Percentiles rank a stretch among this genome's conserved stretches.
Conservation (phyloP, 228 moss, liverwort and hornwort genomes). For the Sphagnum fallax region DNA sequence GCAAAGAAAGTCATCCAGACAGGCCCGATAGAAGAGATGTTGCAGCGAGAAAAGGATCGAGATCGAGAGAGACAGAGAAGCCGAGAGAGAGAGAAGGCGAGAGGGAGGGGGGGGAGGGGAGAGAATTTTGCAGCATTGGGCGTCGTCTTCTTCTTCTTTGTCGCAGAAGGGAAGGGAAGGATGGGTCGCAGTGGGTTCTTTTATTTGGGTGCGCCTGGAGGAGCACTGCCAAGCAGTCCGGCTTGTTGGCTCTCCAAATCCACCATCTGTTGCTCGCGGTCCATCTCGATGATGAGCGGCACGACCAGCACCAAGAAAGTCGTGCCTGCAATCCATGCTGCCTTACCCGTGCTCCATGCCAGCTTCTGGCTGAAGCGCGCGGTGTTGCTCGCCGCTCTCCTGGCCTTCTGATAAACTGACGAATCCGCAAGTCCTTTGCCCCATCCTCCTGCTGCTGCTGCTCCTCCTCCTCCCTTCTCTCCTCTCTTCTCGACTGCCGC, state of each 20-base stretch:
- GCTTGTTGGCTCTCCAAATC: conserved; percentile 72
- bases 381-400: conserved; percentile 56
- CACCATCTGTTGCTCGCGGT: conserved; percentile 65
- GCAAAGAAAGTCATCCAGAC: too few species aligned
- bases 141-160: too few species aligned
- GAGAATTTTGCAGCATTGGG: too few species aligned
- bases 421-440: conserved; percentile 49
- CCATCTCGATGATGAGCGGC: conserved; percentile 58
- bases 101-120: too few species aligned
- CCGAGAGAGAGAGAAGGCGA: too few species aligned
- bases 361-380: conserved; percentile 64
- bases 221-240: conserved; percentile 31
- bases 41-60: too few species aligned
- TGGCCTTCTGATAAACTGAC: conserved; percentile 57
- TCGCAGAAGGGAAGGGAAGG: too few species aligned
- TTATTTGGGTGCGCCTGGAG: neutral
- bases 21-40: too few species aligned
- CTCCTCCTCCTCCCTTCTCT: conserved; percentile 19
- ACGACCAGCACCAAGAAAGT: conserved; percentile 67
- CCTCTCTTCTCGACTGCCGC: conserved; percentile 13
- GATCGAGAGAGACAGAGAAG: too few species aligned
- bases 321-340: conserved; percentile 77
- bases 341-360: conserved; percentile 77
- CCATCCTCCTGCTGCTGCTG: conserved; percentile 35
- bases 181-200: too few species aligned